These are phyloP conservation scores for Talaromyces adpressus DNA, from an alignment of 495 filamentous ascomycete species.

Conservation along the genomic window DNA sequence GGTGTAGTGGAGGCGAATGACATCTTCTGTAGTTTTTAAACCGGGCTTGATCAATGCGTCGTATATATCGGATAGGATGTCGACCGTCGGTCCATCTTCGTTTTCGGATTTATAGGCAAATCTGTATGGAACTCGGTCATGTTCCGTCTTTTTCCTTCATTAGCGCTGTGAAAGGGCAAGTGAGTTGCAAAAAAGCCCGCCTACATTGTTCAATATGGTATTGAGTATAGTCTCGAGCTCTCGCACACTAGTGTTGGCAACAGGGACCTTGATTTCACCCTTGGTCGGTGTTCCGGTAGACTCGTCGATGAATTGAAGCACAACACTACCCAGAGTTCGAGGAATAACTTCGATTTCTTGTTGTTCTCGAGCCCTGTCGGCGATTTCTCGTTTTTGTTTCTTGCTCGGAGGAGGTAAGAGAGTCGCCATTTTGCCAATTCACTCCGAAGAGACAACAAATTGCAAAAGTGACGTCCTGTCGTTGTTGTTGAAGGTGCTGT, in stretches of 20 bases:
- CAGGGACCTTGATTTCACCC: conserved; percentile 70
- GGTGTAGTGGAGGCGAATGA: conserved; percentile 71
- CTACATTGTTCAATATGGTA: conserved; percentile 72
- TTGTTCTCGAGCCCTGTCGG: conserved; percentile 65
- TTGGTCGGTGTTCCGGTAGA: conserved; percentile 61
- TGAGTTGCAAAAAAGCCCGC: conserved; percentile 21
- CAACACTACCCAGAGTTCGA: conserved; percentile 67
- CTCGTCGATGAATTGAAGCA: conserved; percentile 82
- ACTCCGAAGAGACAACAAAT: background rate
- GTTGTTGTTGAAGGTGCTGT: background rate
- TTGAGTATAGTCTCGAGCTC: conserved; percentile 92
- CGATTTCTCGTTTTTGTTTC: conserved; percentile 69
- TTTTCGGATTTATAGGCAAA: conserved; percentile 63
- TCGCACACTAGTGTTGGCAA: conserved; percentile 79
- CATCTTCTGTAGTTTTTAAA: conserved; percentile 62
- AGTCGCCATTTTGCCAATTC: conserved; percentile 64
- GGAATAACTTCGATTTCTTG: conserved; percentile 69
- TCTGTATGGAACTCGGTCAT: conserved; percentile 81
- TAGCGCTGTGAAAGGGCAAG: background rate
- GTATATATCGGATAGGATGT: conserved; percentile 66
- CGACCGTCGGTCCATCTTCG: conserved; percentile 46
- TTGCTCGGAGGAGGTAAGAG: conserved; percentile 85
- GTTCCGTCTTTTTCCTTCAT: conserved; percentile 45
- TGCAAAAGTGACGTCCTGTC: background rate
- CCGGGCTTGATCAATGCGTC: conserved; percentile 59